Conservation (phyloP, 2,329 filamentous ascomycete genomes). For the Ophiostoma populinum region DNA sequence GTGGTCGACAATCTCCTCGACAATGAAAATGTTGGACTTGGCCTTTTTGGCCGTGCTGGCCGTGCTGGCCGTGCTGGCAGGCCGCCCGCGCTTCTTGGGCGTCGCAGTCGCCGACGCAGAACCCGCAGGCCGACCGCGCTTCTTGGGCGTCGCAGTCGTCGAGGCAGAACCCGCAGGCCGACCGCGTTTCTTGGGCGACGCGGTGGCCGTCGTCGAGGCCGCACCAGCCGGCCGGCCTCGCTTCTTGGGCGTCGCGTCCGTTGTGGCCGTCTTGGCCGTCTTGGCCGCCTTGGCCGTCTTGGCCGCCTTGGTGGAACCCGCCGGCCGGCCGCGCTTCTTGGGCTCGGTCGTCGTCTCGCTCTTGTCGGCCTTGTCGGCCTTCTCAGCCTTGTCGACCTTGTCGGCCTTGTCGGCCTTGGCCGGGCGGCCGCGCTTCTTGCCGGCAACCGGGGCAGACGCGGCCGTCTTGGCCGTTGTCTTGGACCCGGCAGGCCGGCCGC, state of each 20-base stretch:
- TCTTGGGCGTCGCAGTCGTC: neutral
- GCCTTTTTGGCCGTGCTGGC: neutral
- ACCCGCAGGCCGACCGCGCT: neutral
- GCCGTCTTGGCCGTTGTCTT: neutral
- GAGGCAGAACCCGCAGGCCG: neutral
- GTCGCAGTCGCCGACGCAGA: neutral
- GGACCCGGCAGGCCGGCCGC: neutral
- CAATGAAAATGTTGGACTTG: slow-evolving; percentile 28
- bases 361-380: neutral
- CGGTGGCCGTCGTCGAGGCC: neutral
- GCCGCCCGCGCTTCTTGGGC: neutral
- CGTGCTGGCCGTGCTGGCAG: neutral
- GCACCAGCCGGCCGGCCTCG: neutral
- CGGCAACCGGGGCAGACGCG: neutral
- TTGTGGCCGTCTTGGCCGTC: neutral
- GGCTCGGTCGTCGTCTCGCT: neutral
- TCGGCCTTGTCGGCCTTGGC: neutral
- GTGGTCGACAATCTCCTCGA: slow-evolving; percentile 29
- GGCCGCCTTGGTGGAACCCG: neutral
- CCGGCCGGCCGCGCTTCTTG: slow-evolving; percentile 3
- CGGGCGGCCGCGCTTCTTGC: neutral
- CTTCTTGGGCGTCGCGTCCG: slow-evolving; percentile 1
- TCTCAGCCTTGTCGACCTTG: neutral
- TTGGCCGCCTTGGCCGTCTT: neutral
- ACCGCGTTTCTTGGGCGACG: neutral